Conservation (phyloP, 2,329 filamentous ascomycete species). For the Gremmenia infestans region DNA sequence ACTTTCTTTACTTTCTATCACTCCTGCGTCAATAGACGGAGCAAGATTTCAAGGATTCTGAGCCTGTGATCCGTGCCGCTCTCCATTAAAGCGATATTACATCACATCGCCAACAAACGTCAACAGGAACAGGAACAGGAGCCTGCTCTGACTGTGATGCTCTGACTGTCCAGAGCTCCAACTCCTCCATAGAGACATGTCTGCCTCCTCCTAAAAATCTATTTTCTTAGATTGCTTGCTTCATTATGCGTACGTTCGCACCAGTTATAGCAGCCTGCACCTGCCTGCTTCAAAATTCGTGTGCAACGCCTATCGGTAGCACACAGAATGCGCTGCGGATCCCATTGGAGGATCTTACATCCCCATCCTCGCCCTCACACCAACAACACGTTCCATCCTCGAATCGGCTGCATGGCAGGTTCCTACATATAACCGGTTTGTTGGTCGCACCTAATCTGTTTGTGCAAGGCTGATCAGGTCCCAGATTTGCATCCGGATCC, state of each 20-base stretch:
- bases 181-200: constrained; percentile 1
- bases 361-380: constrained; percentile 6
- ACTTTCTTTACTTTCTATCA: neutral
- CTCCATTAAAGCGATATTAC: too few relatives aligned
- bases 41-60: neutral
- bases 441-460: constrained; percentile 17
- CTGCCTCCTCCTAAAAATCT: constrained; percentile 6
- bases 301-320: constrained; percentile 21
- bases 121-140: neutral
- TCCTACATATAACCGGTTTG: constrained; percentile 84
- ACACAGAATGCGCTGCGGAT: constrained; percentile 19
- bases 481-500: constrained; percentile 88
- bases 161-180: neutral
- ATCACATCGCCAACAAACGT: too few relatives aligned
- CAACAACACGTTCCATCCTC: constrained; percentile 10
- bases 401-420: constrained; percentile 61
- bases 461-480: constrained; percentile 19
- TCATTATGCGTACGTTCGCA: constrained; percentile 19
- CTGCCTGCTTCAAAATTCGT: constrained; percentile 19
- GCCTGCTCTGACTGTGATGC: neutral
- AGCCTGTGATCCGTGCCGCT: too few relatives aligned
- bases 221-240: constrained; percentile 11
- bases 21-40: neutral
- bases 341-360: constrained; percentile 26
- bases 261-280: constrained; percentile 20